These are phyloP conservation scores for Talaromyces ruber DNA, from an alignment of 495 filamentous ascomycete genomes.

Conservation along the genomic window DNA sequence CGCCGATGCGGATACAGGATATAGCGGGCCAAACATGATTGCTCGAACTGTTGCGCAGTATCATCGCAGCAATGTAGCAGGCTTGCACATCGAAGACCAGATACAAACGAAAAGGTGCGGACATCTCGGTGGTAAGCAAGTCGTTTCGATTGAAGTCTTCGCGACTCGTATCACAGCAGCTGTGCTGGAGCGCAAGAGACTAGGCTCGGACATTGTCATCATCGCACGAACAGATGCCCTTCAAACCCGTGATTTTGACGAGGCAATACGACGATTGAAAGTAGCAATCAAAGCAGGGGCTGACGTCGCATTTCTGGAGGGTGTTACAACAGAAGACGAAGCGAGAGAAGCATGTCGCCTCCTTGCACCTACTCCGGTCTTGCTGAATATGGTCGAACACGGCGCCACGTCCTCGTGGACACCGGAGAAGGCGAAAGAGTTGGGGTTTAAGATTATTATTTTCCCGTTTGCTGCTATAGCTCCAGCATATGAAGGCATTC, in stretches of 20 bases:
- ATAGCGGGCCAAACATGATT: slow-evolving; percentile 58
- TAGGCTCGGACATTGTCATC: slow-evolving; percentile 41
- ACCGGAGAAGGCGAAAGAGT: not conserved
- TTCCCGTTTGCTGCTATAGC: slow-evolving; percentile 11
- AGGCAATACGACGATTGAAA: slow-evolving; percentile 34
- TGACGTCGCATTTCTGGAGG: slow-evolving; percentile 47
- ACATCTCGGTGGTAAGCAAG: slow-evolving; percentile 40
- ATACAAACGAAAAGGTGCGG: slow-evolving; percentile 48
- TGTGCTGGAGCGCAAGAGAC: slow-evolving; percentile 20
- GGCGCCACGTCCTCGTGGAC: not conserved
- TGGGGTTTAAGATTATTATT: slow-evolving; percentile 14
- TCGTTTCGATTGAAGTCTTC: slow-evolving; percentile 35
- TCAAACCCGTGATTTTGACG: slow-evolving; percentile 41
- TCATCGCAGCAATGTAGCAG: slow-evolving; percentile 46
- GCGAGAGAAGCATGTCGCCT: not conserved
- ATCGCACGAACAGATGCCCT: slow-evolving; percentile 51
- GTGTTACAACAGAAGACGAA: not conserved
- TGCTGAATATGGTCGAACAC: slow-evolving; percentile 7
- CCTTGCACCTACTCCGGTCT: not conserved
- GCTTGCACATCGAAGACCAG: slow-evolving; percentile 54
- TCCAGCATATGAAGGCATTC: too few relatives aligned
- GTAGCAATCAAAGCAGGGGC: slow-evolving; percentile 37
- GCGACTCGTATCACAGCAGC: slow-evolving; percentile 39
- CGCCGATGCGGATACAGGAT: slow-evolving; percentile 64
- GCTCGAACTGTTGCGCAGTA: slow-evolving; percentile 51